Evolutionary conservation across 108 stramenopile genomes (phyloP), one percentile per base, ranked within the genome.

Genomic region (Cyclotella baltica): DNA sequence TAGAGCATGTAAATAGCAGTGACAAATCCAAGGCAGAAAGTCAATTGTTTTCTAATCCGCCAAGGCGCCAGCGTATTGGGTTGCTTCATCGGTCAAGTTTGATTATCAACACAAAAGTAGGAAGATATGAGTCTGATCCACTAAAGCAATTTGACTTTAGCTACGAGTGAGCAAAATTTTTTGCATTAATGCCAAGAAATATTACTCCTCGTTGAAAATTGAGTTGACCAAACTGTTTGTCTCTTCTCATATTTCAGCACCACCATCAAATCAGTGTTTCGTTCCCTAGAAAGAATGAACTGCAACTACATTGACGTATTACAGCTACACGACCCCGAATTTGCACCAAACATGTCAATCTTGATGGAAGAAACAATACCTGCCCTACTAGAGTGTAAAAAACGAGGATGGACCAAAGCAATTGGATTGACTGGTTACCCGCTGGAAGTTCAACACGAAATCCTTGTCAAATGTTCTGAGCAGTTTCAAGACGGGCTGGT

Each of bases 291-390:
- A 55, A 72, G 92, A 40, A 72, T 97, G 76, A 85, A 89, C 46
- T 90, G 90, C 72, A 79, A 63, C 16, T 94, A 96, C 62, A 87
- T 97, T 67, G 93, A 97, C 75, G 90, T 92, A 15, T 48, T 96
- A 28, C 96, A 97, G 70, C 38, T 97, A n/a, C 96, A 97, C 71
- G 96, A 97, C 78, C 93, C 96, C 5, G 96, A 97, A 78, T 97
- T 93, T 75, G 81, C 89, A 35, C 92, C 89, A 0, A 74, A 77
- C n/a, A 51, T 97, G 25, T 68, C 89, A 4, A 27, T 88, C 10
- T 77, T 96, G 50, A 29, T 93, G 55, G 63, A 88, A 2, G 94
- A 95, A 53, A 94, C 93, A 20, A 90, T 97, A 56, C 93, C 94
- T 11, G 88, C 85, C 19, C 67, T 88, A 47, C 52, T 91, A 3